phyloP scores from a whole-genome alignment of 163 green algal genomes.

The Prototheca stagnorum region DNA sequence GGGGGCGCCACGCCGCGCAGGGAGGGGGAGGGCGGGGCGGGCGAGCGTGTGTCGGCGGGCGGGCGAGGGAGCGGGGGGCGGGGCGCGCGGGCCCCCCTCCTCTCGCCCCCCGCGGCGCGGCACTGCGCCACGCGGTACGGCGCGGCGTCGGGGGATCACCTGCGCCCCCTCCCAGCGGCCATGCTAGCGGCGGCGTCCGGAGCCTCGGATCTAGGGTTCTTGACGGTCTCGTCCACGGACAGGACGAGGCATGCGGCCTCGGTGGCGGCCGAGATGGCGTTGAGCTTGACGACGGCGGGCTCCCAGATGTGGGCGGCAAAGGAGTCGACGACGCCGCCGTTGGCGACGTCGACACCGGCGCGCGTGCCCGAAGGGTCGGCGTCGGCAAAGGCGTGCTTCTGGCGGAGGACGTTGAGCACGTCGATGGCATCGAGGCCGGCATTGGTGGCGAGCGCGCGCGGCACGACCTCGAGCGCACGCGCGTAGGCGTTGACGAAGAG shows the following conservation, averaged over 20 bases:
- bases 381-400: slow-evolving; percentile 77
- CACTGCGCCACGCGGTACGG: too few relatives aligned
- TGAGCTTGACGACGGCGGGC: slow-evolving; percentile 88
- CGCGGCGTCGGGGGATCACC: too few relatives aligned
- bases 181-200: slow-evolving; percentile 33
- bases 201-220: slow-evolving; percentile 70
- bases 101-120: too few relatives aligned
- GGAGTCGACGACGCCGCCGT: slow-evolving; percentile 83
- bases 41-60: too few relatives aligned
- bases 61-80: too few relatives aligned
- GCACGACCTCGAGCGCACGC: slow-evolving; percentile 85
- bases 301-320: slow-evolving; percentile 92
- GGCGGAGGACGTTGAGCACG: slow-evolving; percentile 88
- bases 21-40: too few relatives aligned
- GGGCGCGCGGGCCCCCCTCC: too few relatives aligned
- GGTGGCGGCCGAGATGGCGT: slow-evolving; percentile 75
- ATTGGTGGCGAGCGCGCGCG: slow-evolving; percentile 87
- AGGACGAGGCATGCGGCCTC: slow-evolving; percentile 93
- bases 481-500: slow-evolving; percentile 92
- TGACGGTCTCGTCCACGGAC: slow-evolving; percentile 89
- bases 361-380: slow-evolving; percentile 41
- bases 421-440: slow-evolving; percentile 89
- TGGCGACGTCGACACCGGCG: slow-evolving; percentile 61
- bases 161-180: too few relatives aligned
- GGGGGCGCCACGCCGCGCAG: too few relatives aligned